Evolutionary conservation across 1,284 basidiomycete genomes (phyloP).

Genomic region (Naganishia cerealis): DNA sequence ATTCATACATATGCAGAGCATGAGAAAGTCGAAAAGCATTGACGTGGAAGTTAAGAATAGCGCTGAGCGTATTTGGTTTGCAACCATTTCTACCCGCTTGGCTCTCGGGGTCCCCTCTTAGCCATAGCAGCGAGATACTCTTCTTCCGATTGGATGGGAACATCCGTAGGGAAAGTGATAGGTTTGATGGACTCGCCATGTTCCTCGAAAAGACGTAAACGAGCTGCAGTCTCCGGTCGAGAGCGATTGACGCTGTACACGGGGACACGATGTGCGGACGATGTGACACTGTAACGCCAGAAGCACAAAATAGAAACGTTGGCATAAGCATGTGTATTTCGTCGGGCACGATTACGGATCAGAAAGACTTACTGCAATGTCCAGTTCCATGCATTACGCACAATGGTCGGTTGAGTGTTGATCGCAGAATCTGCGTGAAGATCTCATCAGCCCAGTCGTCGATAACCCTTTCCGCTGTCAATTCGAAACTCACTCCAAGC

Average conservation of each 20-base stretch:
- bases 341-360: not conserved
- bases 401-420: constrained; percentile 63
- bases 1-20: not conserved
- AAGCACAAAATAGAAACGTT: not conserved
- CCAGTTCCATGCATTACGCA: constrained; percentile 55
- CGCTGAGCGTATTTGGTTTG: not conserved
- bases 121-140: constrained; percentile 52
- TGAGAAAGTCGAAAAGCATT: not conserved
- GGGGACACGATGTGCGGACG: constrained; percentile 55
- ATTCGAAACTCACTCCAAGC: constrained; percentile 58
- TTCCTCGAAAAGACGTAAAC: constrained; percentile 55
- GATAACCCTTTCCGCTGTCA: not conserved
- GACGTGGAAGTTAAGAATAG: not conserved
- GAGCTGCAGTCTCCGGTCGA: constrained; percentile 55
- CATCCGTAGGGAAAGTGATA: constrained; percentile 56
- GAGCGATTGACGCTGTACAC: constrained; percentile 60
- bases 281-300: constrained; percentile 53
- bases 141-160: constrained; percentile 53
- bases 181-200: constrained; percentile 56
- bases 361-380: constrained; percentile 54
- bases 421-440: constrained; percentile 49
- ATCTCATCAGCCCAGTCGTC: not conserved
- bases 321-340: not conserved
- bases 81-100: not conserved
- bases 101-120: constrained; percentile 41